A percentile compares a stretch with the other conserved stretches of the same genome.
These are phyloP conservation scores for Rhynchosporium secalis DNA, from an alignment of 2,329 filamentous ascomycete species.

Conservation along the genomic window DNA sequence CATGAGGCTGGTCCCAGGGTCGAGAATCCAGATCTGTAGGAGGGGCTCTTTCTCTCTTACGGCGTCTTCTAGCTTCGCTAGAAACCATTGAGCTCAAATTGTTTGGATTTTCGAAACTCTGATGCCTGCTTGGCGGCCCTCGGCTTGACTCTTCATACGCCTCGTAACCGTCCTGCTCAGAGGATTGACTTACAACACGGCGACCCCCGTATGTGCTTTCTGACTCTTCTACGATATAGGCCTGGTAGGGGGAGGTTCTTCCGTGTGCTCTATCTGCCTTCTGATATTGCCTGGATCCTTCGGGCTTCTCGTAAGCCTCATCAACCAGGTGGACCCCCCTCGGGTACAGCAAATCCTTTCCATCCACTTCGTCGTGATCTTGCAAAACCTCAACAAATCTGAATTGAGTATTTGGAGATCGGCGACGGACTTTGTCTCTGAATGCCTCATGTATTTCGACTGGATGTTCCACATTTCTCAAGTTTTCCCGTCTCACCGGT, in stretches of 20 bases:
- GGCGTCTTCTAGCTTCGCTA: constrained; percentile 20
- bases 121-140: constrained; percentile 3
- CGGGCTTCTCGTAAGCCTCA: constrained; percentile 1
- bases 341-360: constrained; percentile 4
- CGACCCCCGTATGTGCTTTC: neutral
- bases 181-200: neutral
- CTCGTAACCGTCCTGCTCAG: constrained; percentile 3
- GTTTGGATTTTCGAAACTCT: constrained; percentile 19
- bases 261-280: neutral
- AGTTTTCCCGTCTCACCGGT: neutral
- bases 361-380: neutral
- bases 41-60: constrained; percentile 22
- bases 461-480: neutral
- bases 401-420: constrained; percentile 19
- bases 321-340: constrained; percentile 8
- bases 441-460: constrained; percentile 3
- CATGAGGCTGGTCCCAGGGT: constrained; percentile 18
- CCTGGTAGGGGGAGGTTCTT: constrained; percentile 7
- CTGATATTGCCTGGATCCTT: neutral
- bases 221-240: constrained; percentile 10
- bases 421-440: constrained; percentile 10
- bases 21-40: neutral
- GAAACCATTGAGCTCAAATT: constrained; percentile 16
- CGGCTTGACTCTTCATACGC: neutral
- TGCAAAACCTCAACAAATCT: constrained; percentile 16